Base-by-base conservation (phyloP, 169 alveolate species). In the Plasmodium fragile region DNA sequence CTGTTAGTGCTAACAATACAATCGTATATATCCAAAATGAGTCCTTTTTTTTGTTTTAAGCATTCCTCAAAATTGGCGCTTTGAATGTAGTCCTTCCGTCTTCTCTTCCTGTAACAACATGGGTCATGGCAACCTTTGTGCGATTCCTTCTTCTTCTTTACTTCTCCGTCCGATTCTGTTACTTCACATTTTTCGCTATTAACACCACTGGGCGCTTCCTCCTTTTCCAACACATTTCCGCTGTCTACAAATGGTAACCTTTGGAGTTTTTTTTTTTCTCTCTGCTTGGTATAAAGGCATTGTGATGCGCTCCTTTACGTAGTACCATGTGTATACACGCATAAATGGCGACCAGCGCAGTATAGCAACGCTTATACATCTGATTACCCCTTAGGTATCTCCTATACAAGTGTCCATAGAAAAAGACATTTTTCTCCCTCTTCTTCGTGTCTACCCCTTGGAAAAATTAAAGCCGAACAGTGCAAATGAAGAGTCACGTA, bases 1-100 rank as follows among this genome's bases (percentile, higher is more conserved):
- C 45, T 69, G 3, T 55, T 52, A 71, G 41, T 73, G 25, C n/a
- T 41, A 13, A 73, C 82, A 49, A 85, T 75, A 53, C 80, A 69
- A 85, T 85, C 85, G 28, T 85, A 85, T 75, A 85, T 85, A 69
- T 85, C 93, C 30, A 73, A 73, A 69, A 85, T 85, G 77, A 85
- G 59, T 5, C 93, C 93, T 49, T 75, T 73, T 30, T 85, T 84
- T 52, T 55, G 73, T 41, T 28, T 70, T 77, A 52, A 70, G 18
- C 72, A 83, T 5, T 83, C 92, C 34, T 83, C 92, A 6, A 41
- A 18, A 16, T 13, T 65, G 32, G 55, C 59, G 30, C 43, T 53
- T 6, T 85, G 16, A 34, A 22, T 53, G 52, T 73, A 18, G 69
- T 71, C 25, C 34, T 70, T 18, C 18, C 25, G 43, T 16, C n/a